Evolutionary conservation across 2,329 filamentous ascomycete genomes (phyloP).

Genomic region (Colletotrichum godetiae): DNA sequence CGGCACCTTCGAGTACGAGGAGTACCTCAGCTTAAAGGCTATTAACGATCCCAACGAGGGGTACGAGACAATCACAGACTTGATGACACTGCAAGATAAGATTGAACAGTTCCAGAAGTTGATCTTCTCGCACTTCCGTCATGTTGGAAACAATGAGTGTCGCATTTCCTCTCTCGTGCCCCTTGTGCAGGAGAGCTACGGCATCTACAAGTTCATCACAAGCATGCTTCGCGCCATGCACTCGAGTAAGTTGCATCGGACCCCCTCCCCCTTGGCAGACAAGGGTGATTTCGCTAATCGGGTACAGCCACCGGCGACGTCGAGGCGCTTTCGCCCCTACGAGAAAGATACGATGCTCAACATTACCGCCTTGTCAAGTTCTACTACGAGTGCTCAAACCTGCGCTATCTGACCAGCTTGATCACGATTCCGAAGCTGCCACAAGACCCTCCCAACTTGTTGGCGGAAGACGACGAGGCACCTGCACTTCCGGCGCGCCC

Average conservation of each 20-base stretch:
- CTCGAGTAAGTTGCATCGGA: slow-evolving; percentile 71
- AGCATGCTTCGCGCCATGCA: slow-evolving; percentile 99
- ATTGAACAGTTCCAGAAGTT: slow-evolving; percentile 99
- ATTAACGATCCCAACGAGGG: slow-evolving; percentile 99
- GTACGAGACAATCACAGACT: slow-evolving; percentile 94
- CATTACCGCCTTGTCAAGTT: slow-evolving; percentile 97
- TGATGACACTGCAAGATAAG: slow-evolving; percentile 97
- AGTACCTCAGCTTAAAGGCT: slow-evolving; percentile 97
- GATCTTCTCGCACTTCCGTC: slow-evolving; percentile 96
- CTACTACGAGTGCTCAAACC: slow-evolving; percentile 98
- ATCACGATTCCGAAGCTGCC: slow-evolving; percentile 97
- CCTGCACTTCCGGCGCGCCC: slow-evolving; percentile 85
- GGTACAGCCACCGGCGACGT: slow-evolving; percentile 85
- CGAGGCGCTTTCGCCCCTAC: slow-evolving; percentile 88
- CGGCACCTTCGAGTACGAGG: slow-evolving; percentile 98
- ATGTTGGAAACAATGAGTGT: slow-evolving; percentile 94
- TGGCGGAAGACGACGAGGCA: slow-evolving; percentile 85
- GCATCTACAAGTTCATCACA: slow-evolving; percentile 99
- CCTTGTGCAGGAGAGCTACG: slow-evolving; percentile 96
- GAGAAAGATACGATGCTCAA: slow-evolving; percentile 91
- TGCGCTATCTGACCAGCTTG: slow-evolving; percentile 94
- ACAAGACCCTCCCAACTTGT: slow-evolving; percentile 89
- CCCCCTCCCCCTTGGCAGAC: neutral
- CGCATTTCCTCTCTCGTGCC: slow-evolving; percentile 94
- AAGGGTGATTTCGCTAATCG: slow-evolving; percentile 38